Conservation (phyloP, 2,329 filamentous ascomycete species). For the Juglanconis oblonga region DNA sequence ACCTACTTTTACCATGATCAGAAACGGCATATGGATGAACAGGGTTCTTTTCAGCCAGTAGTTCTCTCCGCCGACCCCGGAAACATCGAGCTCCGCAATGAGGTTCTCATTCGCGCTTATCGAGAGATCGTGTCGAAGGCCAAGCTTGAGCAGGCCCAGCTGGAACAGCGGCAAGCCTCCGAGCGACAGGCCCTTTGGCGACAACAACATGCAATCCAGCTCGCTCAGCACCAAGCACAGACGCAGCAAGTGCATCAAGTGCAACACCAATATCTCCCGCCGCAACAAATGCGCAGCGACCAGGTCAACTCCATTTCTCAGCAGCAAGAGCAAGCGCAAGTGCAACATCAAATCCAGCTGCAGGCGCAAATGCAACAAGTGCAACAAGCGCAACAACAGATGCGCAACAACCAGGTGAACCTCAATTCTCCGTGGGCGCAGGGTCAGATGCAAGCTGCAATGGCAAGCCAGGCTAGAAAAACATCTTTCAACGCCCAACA, state of each 20-base stretch:
- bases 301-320: not conserved
- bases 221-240: no score
- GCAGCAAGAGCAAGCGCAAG: not conserved
- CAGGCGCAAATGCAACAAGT: constrained; percentile 12
- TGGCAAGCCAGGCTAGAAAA: not conserved
- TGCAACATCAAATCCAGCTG: not conserved
- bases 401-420: no score
- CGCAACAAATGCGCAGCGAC: not conserved
- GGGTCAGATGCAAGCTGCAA: constrained; percentile 3
- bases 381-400: constrained; percentile 1
- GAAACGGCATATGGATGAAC: constrained; percentile 12
- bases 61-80: not conserved
- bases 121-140: not conserved
- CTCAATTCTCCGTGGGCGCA: constrained; percentile 1
- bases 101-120: constrained; percentile 16
- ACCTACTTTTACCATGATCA: constrained; percentile 25
- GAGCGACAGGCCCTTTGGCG: no score
- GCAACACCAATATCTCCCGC: not conserved
- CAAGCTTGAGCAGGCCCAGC: not conserved
- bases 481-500: not conserved
- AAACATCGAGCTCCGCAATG: constrained; percentile 20
- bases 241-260: constrained; percentile 1
- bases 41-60: not conserved
- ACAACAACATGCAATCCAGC: no score
- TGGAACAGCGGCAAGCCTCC: no score